Evolutionary conservation across 2,329 filamentous ascomycete genomes (phyloP), one percentile per base, ranked within the genome.

Genomic region (Fusarium nanum): DNA sequence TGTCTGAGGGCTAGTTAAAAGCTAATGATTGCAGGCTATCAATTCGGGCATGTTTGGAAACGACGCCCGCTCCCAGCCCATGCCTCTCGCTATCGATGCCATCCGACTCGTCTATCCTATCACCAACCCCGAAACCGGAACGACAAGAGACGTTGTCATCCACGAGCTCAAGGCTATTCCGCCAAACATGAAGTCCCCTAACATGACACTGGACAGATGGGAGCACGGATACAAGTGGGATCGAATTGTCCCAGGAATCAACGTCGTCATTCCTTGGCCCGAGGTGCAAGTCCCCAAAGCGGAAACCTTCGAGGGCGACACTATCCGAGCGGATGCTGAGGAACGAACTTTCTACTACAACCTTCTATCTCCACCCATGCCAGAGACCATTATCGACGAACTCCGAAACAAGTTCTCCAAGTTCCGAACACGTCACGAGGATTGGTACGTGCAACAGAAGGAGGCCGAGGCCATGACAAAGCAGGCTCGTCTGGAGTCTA

Each of bases 61-160:
- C 37, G 73, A 76, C 13, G 66, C 70, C 32, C 76, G 73, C 42
- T 76, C 76, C n/a, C 72, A 76, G 40, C 60, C 78, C 3, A 77
- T 81, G 75, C 80, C 89, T 32, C 79, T 97, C 32, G 86, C 91
- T 56, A 85, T 97, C 75, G 86, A 88, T 34, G 85, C 92, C 66
- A 85, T 98, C 69, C 92, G 93, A 60, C 92, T 98, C 34, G 93
- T 98, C 50, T 89, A 93, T 76, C 90, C 93, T 23, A 83, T 97
- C 56, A 84, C 84, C 52, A 88, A 96, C 78, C 85, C 88, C 18
- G 80, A 82, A 68, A 92, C 91, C 14, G 90, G 90, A 75, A 75
- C 81, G 28, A 86, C 86, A 46, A 88, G 88, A 76, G 94, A 98
- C 78, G 89, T 92, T 63, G 86, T 97, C 74, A 89, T 97, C 78